A percentile compares a stretch with the other conserved stretches of the same genome.
Conservation (phyloP, 2,329 filamentous ascomycete species). For the Aspergillus clavatus region DNA sequence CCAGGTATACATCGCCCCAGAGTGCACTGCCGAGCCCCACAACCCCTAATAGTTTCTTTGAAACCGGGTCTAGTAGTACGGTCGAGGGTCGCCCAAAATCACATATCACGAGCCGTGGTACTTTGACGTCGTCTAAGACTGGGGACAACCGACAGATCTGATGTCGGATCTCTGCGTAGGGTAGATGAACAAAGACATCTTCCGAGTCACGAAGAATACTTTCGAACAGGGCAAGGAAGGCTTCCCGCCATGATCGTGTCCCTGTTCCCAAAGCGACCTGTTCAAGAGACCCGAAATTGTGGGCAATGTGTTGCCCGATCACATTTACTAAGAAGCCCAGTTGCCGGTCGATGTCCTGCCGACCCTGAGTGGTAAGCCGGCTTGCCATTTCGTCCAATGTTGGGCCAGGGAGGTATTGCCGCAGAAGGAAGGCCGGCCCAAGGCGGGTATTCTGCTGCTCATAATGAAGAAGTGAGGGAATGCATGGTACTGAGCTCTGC, state of each 20-base stretch:
- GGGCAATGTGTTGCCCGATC: slow-evolving; percentile 44
- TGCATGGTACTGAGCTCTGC: slow-evolving; percentile 28
- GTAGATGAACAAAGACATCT: slow-evolving; percentile 54
- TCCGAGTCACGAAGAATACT: slow-evolving; percentile 53
- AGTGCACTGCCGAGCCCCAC: slow-evolving; percentile 51
- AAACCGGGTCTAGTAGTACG: slow-evolving; percentile 48
- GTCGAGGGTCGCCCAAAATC: slow-evolving; percentile 47
- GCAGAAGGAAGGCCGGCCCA: slow-evolving; percentile 34
- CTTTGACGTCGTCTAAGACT: slow-evolving; percentile 47
- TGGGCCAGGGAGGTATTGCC: slow-evolving; percentile 33
- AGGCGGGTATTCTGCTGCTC: slow-evolving; percentile 25
- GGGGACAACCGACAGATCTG: slow-evolving; percentile 43
- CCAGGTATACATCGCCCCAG: slow-evolving; percentile 55
- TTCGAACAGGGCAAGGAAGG: slow-evolving; percentile 51
- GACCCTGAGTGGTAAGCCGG: slow-evolving; percentile 26
- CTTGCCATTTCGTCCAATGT: slow-evolving; percentile 29
- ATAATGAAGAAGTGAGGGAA: slow-evolving; percentile 37
- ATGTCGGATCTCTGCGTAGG: slow-evolving; percentile 52
- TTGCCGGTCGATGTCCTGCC: slow-evolving; percentile 31
- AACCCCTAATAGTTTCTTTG: slow-evolving; percentile 47
- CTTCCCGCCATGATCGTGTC: slow-evolving; percentile 49
- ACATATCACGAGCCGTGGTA: slow-evolving; percentile 49
- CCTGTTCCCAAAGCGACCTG: slow-evolving; percentile 45
- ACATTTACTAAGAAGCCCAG: slow-evolving; percentile 36
- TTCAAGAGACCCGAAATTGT: slow-evolving; percentile 48